phyloP scores from a whole-genome alignment of 75 land plant genomes.

The Pseudotsuga menziesii region DNA sequence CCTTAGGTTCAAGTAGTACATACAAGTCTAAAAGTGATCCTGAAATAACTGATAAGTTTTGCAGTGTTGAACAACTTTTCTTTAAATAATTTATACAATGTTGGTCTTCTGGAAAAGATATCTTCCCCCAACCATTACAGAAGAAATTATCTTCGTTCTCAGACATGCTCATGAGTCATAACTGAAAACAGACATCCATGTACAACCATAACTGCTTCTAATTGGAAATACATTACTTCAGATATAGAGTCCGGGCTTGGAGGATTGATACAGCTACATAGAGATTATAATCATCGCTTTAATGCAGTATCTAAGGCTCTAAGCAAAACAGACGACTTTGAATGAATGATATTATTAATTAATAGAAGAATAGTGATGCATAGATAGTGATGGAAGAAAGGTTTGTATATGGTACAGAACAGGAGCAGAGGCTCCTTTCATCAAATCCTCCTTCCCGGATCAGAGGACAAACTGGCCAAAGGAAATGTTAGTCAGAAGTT shows the following conservation, averaged over 20 bases:
- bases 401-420: neutral
- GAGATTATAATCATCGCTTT: neutral
- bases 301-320: slow-evolving; percentile 2
- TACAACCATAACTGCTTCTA: neutral
- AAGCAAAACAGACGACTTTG: neutral
- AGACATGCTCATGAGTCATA: neutral
- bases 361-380: neutral
- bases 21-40: neutral
- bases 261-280: neutral
- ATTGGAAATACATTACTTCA: neutral
- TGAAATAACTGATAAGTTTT: slow-evolving; percentile 4
- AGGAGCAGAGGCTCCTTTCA: neutral
- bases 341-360: neutral
- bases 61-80: neutral
- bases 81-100: neutral
- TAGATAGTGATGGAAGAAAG: neutral
- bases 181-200: neutral
- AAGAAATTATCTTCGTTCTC: neutral
- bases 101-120: neutral
- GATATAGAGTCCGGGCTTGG: neutral
- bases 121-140: neutral
- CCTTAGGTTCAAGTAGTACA: neutral
- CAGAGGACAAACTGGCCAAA: neutral
- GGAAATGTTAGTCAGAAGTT: neutral
- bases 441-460: neutral